These are phyloP conservation scores for Colletotrichum sp. DNA, from an alignment of 2,329 filamentous ascomycete species.

Conservation along the genomic window DNA sequence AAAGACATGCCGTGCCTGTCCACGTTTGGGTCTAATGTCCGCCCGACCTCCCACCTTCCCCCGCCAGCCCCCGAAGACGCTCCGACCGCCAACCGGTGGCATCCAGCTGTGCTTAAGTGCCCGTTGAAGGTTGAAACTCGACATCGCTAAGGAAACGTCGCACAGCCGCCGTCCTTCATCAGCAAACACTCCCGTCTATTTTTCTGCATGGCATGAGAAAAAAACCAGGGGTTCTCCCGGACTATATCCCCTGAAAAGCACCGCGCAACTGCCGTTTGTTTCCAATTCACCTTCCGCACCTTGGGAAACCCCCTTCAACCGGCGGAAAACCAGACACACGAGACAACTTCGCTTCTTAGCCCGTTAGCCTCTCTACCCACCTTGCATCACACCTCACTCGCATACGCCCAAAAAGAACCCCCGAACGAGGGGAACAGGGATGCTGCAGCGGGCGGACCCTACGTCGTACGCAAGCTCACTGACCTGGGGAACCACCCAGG, in stretches of 20 bases:
- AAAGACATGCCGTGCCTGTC: neutral
- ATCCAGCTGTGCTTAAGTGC: neutral
- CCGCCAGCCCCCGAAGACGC: neutral
- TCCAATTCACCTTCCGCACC: neutral
- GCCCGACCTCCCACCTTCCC: neutral
- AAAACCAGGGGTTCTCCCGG: neutral
- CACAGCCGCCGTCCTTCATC: neutral
- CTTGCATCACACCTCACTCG: neutral
- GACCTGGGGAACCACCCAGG: neutral
- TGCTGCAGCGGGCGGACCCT: neutral
- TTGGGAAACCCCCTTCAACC: neutral
- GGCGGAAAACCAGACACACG: neutral
- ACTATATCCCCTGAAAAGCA: neutral
- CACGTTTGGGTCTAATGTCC: constrained; percentile 7
- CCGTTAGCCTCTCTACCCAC: neutral
- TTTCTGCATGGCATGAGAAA: neutral
- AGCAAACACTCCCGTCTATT: neutral
- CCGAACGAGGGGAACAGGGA: neutral
- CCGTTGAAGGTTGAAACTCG: neutral
- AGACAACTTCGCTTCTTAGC: neutral
- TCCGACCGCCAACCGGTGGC: neutral
- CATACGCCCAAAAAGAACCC: neutral
- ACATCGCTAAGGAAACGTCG: neutral
- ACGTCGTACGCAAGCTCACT: neutral
- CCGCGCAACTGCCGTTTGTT: neutral